Evolutionary conservation across 163 green algal genomes (phyloP), one percentile per base, ranked within the genome.

Genomic region (Scenedesmus sp.): DNA sequence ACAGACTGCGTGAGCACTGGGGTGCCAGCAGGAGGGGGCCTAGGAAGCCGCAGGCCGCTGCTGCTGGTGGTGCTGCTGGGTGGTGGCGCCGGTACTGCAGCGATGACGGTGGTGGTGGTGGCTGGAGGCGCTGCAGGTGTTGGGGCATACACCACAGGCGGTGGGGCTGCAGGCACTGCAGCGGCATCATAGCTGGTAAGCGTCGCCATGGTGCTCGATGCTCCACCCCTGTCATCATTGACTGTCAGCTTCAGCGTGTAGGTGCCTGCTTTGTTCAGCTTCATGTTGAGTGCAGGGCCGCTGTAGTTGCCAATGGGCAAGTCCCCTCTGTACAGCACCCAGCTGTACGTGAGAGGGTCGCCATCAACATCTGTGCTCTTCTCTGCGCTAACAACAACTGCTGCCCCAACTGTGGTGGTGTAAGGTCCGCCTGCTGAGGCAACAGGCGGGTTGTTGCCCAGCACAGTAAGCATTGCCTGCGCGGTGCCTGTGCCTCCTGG

Each of bases 391-490:
- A 93, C 26, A 0, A 64, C 13, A 7, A 91, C n/a, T 8, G 76
- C 52, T 2, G 4, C 6, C 13, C 79, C 85, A 18, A 79, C n/a
- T 59, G 60, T 85, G 2, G 90, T 54, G 3, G 62, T 55, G 79
- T 93, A 93, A 2, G 90, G 90, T 1, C 90, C 90, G 23, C 90
- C 90, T n/a, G 90, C 59, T 34, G 62, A 4, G 18, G 90, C 90
- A 15, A 84, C 56, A 10, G 90, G 90, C 64, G 90, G 64, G 18
- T 7, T 74, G 85, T 93, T 93, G 54, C 62, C 59, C 55, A 52
- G 46, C 5, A 93, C 60, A n/a, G n/a, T 79, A 46, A 93, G 18
- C 23, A 88, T 64, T 34, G 85, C 62, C 57, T 93, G 90, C 60
- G 83, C 52, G 3, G 6, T 70, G 57, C 8, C 23, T 6, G 54